Evolutionary conservation across 805 yeast genomes (phyloP).

Genomic region (Sugiyamaella marilandica): DNA sequence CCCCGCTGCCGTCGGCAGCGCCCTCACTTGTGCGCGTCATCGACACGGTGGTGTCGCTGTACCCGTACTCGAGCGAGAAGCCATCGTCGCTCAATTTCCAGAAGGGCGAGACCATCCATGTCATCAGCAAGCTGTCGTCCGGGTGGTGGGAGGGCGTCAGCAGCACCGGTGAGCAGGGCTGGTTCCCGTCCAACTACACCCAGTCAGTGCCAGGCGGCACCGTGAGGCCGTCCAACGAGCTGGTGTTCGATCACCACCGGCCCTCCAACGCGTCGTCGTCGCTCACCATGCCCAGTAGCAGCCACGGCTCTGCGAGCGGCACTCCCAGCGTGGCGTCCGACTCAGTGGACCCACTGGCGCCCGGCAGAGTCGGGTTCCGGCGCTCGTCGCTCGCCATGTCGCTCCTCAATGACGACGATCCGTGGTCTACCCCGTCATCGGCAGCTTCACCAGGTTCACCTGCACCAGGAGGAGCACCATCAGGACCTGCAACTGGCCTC

Average conservation of each 20-base stretch:
- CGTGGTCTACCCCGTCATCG: slow-evolving; percentile 6
- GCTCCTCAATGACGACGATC: slow-evolving; percentile 7
- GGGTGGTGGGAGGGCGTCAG: slow-evolving; percentile 90
- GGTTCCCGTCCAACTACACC: slow-evolving; percentile 75
- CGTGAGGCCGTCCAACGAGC: neutral
- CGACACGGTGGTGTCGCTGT: slow-evolving; percentile 58
- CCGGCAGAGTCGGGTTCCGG: neutral
- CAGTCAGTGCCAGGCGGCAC: slow-evolving; percentile 31
- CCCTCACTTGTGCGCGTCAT: slow-evolving; percentile 9
- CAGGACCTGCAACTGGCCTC: too few relatives aligned
- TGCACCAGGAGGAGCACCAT: too few relatives aligned
- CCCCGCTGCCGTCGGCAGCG: neutral
- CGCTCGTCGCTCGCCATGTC: slow-evolving; percentile 2
- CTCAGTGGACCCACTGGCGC: neutral
- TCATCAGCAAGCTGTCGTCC: slow-evolving; percentile 53
- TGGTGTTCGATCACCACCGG: neutral
- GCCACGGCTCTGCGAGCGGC: neutral
- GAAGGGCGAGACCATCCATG: slow-evolving; percentile 68
- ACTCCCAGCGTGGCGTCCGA: neutral
- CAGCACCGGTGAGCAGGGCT: slow-evolving; percentile 56
- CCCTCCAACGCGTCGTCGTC: neutral
- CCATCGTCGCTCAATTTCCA: slow-evolving; percentile 48
- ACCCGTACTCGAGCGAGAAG: slow-evolving; percentile 48
- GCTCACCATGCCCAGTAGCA: neutral
- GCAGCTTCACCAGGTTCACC: too few relatives aligned